phyloP scores from a whole-genome alignment of 2,329 filamentous ascomycete species.

The Clarireedia monteithiana region DNA sequence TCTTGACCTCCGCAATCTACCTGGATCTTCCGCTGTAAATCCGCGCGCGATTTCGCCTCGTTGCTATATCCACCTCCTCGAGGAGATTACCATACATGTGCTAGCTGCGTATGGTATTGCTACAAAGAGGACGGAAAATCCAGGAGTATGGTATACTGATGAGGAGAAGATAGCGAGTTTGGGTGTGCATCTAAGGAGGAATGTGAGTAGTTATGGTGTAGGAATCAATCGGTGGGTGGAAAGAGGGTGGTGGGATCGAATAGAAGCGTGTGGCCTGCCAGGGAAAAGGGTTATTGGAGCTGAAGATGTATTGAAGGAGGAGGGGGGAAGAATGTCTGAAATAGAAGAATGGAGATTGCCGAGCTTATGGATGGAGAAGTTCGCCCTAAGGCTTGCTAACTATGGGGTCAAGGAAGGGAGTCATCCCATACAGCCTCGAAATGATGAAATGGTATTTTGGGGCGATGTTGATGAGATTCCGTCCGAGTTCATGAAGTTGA shows the following conservation, averaged over 20 bases:
- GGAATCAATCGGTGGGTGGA: conserved; percentile 70
- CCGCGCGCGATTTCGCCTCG: conserved; percentile 49
- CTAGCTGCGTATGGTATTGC: conserved; percentile 53
- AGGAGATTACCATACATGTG: conserved; percentile 64
- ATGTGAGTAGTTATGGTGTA: conserved; percentile 78
- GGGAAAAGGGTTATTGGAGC: conserved; percentile 76
- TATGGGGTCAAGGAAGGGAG: too few relatives aligned
- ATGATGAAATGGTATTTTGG: too few relatives aligned
- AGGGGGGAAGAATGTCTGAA: background rate
- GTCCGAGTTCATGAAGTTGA: too few relatives aligned
- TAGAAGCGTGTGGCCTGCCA: conserved; percentile 83
- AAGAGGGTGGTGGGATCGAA: conserved; percentile 57
- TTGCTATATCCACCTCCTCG: conserved; percentile 70
- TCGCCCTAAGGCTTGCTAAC: too few relatives aligned
- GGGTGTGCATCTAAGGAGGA: conserved; percentile 81
- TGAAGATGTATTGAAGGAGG: background rate
- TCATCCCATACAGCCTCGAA: too few relatives aligned
- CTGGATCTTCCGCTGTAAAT: too few relatives aligned
- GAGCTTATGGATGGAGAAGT: too few relatives aligned
- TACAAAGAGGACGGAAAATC: conserved; percentile 62
- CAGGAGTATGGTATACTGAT: conserved; percentile 18
- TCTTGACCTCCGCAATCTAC: conserved; percentile 56
- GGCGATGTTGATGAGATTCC: too few relatives aligned
- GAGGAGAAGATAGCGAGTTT: conserved; percentile 76
- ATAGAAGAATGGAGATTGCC: too few relatives aligned